phyloP scores from a whole-genome alignment of 176 grass and related monocot species.

The Carex parvula region DNA sequence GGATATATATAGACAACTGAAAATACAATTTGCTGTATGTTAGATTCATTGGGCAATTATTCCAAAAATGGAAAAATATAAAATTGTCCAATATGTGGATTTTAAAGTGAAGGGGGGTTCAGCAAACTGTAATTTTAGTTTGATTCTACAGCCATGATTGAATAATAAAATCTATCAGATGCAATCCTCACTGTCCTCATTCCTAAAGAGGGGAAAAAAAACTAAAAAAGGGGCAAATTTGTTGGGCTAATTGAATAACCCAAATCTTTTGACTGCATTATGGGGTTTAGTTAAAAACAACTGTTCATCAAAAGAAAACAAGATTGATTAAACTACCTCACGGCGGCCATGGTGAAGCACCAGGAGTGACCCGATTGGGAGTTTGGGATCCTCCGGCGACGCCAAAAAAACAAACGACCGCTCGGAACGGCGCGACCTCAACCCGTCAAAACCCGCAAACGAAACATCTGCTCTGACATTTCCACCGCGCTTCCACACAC shows the following conservation, averaged over 20 bases:
- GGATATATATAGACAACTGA: neutral
- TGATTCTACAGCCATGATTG: neutral
- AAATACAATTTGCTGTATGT: neutral
- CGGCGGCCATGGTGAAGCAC: constrained; percentile 73
- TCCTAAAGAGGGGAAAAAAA: neutral
- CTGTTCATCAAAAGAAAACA: constrained; percentile 4
- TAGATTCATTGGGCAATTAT: neutral
- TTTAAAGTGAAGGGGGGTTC: neutral
- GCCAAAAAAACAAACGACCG: constrained; percentile 89
- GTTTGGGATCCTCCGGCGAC: constrained; percentile 39
- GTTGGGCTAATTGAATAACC: neutral
- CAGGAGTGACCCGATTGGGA: constrained; percentile 72
- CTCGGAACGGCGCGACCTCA: constrained; percentile 71
- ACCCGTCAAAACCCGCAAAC: constrained; percentile 83
- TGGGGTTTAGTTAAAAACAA: neutral
- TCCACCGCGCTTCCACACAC: constrained; percentile 78
- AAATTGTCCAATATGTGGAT: neutral
- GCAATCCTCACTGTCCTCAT: neutral
- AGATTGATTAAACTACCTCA: constrained; percentile 33
- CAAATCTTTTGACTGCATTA: neutral
- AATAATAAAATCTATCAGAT: neutral
- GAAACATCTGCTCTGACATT: constrained; percentile 84
- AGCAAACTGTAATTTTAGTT: neutral
- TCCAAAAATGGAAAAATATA: neutral
- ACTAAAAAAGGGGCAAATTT: neutral